Conservation (phyloP, 202 grass and related monocot genomes). For the Zizania palustris region DNA sequence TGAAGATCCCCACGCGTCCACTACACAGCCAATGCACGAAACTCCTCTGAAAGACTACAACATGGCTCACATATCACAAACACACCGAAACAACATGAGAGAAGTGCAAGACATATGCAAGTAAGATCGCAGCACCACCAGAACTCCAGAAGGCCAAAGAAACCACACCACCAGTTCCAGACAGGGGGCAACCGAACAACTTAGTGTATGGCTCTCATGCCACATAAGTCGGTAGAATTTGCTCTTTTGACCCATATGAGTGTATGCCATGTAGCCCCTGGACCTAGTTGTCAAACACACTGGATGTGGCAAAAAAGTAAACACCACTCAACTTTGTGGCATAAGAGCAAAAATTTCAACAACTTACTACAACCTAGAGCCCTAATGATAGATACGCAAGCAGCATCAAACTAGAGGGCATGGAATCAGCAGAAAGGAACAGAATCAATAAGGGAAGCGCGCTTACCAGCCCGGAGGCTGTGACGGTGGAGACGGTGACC, state of each 20-base stretch:
- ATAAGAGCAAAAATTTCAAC: too few species aligned
- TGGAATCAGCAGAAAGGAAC: constrained; percentile 20
- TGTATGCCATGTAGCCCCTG: too few species aligned
- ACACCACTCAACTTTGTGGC: too few species aligned
- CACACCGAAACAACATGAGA: not conserved
- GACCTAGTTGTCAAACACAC: too few species aligned
- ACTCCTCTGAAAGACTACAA: not conserved
- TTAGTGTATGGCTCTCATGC: too few species aligned
- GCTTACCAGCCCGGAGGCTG: constrained; percentile 52
- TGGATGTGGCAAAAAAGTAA: too few species aligned
- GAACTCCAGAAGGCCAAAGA: too few species aligned
- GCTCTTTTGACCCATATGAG: too few species aligned
- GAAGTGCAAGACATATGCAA: not conserved
- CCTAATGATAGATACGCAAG: not conserved
- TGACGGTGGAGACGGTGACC: constrained; percentile 43
- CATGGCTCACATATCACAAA: not conserved
- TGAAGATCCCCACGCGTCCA: not conserved
- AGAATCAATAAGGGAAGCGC: not conserved
- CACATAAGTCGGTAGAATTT: too few species aligned
- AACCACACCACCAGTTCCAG: not conserved
- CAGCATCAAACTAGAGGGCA: not conserved
- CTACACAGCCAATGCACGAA: not conserved
- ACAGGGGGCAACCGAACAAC: not conserved
- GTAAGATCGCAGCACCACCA: not conserved
- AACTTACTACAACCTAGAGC: not conserved